A percentile compares a stretch with the other conserved stretches of the same genome.
Conservation (phyloP, 2,329 filamentous ascomycete species). For the Sclerotinia glacialis region DNA sequence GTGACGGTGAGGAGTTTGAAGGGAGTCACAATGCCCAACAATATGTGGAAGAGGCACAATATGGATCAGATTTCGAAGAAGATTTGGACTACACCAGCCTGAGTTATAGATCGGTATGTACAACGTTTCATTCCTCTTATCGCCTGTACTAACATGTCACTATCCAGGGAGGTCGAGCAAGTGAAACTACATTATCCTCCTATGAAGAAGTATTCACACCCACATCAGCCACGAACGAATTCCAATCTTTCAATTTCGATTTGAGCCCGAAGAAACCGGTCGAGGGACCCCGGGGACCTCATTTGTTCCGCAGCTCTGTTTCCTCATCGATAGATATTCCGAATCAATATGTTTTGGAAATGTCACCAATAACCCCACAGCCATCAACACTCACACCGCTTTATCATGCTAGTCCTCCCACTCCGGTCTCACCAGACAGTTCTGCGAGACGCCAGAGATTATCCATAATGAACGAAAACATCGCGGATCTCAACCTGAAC, state of each 20-base stretch:
- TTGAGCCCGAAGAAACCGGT: conserved; percentile 60
- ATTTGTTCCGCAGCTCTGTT: conserved; percentile 75
- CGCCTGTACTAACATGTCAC: conserved; percentile 24
- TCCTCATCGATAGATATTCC: conserved; percentile 52
- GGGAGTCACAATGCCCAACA: conserved; percentile 6
- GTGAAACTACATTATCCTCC: conserved; percentile 82
- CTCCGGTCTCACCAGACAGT: not conserved
- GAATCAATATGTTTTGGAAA: conserved; percentile 55
- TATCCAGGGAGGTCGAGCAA: conserved; percentile 63
- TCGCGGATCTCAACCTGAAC: conserved; percentile 55
- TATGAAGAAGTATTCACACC: conserved; percentile 83
- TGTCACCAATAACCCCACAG: conserved; percentile 74
- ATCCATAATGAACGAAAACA: conserved; percentile 46
- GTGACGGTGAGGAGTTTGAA: conserved; percentile 46
- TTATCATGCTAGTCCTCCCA: conserved; percentile 28
- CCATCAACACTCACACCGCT: conserved; percentile 41
- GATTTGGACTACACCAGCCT: conserved; percentile 61
- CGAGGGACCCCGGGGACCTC: conserved; percentile 78
- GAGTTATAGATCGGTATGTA: conserved; percentile 70
- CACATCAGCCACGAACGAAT: conserved; percentile 56
- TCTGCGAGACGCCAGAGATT: conserved; percentile 3
- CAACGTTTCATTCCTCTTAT: conserved; percentile 22
- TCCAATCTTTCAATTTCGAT: conserved; percentile 60
- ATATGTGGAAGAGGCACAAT: conserved; percentile 18
- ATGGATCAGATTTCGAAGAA: conserved; percentile 19